Percentiles rank a stretch among this genome's conserved stretches.
These are phyloP conservation scores for Aspergillus quadricinctus DNA, from an alignment of 2,329 filamentous ascomycete genomes.

Conservation along the genomic window DNA sequence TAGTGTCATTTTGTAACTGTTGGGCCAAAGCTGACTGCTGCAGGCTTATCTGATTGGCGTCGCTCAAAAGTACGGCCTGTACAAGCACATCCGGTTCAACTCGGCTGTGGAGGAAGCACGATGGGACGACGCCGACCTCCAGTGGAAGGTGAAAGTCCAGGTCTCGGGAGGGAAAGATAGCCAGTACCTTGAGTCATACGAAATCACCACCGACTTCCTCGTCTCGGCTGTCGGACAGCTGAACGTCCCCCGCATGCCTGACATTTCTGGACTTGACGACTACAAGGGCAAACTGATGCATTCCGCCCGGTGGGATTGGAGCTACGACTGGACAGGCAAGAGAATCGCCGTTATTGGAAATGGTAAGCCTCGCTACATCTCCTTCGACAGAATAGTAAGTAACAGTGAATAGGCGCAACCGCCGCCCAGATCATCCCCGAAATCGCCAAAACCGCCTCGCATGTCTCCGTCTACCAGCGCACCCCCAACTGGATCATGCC, in stretches of 20 bases:
- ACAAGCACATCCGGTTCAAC: conserved; percentile 56
- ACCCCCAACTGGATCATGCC: conserved; percentile 58
- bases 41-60: conserved; percentile 50
- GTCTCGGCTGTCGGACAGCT: conserved; percentile 57
- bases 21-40: background rate
- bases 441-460: conserved; percentile 47
- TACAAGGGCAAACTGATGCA: conserved; percentile 55
- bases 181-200: conserved; percentile 50
- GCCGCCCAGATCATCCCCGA: conserved; percentile 58
- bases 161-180: conserved; percentile 52
- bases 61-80: conserved; percentile 52
- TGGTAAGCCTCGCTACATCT: conserved; percentile 31
- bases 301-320: conserved; percentile 58
- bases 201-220: conserved; percentile 53
- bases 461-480: conserved; percentile 54
- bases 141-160: conserved; percentile 49
- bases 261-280: conserved; percentile 45
- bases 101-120: conserved; percentile 49
- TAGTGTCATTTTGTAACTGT: conserved; percentile 11
- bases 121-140: conserved; percentile 52
- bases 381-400: background rate
- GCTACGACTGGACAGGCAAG: conserved; percentile 51
- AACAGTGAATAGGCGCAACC: conserved; percentile 45
- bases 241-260: conserved; percentile 50
- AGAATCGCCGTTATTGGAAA: conserved; percentile 58